Conservation (phyloP, 2,329 filamentous ascomycete species). For the Penicillium sp. region DNA sequence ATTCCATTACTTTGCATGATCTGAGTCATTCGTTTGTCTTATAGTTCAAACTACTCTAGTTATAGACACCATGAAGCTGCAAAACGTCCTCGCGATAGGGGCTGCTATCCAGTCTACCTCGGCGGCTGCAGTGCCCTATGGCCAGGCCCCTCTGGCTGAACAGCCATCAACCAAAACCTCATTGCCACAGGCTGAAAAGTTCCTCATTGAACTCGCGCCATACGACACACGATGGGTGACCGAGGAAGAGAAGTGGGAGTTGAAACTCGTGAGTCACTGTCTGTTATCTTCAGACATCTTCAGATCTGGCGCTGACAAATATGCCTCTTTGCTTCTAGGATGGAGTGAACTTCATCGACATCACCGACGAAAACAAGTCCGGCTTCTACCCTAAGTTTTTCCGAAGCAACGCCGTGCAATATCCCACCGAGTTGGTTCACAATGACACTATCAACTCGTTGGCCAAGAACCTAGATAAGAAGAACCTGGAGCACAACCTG, state of each 20-base stretch:
- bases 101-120: constrained; percentile 9
- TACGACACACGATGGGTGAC: constrained; percentile 83
- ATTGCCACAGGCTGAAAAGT: constrained; percentile 46
- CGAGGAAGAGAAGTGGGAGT: constrained; percentile 90
- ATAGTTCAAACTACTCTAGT: neutral
- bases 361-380: constrained; percentile 64
- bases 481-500: constrained; percentile 72
- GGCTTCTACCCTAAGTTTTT: constrained; percentile 54
- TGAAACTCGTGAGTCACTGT: constrained; percentile 62
- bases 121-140: constrained; percentile 7
- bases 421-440: constrained; percentile 63
- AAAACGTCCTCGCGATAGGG: constrained; percentile 8
- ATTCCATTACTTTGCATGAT: neutral
- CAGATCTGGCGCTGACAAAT: neutral
- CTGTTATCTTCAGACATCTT: neutral
- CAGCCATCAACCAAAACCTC: neutral
- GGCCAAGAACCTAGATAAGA: constrained; percentile 65
- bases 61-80: constrained; percentile 8
- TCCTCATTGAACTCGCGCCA: constrained; percentile 78
- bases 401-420: constrained; percentile 50
- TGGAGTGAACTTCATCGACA: constrained; percentile 89
- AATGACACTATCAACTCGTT: constrained; percentile 65
- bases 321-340: constrained; percentile 55
- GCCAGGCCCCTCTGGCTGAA: constrained; percentile 7
- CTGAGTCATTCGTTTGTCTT: neutral